Evolutionary conservation across 192 early-diverging fungal genomes (phyloP).

Genomic region (Rhizophagus prolifer): DNA sequence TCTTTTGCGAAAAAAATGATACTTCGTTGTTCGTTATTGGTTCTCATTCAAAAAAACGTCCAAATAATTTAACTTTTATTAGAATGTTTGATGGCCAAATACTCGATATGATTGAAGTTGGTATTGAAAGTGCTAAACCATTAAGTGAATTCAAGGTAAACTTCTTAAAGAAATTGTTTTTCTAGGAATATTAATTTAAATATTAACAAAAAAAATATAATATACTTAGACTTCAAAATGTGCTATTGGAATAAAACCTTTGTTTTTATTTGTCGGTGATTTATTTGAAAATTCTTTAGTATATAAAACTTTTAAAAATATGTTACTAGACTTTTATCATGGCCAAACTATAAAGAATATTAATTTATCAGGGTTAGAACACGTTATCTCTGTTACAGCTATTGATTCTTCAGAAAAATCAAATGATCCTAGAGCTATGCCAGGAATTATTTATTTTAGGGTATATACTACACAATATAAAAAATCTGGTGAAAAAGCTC

Average conservation of each 20-base stretch:
- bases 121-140: constrained; percentile 67
- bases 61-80: constrained; percentile 87
- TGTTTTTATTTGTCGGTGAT: constrained; percentile 89
- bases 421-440: constrained; percentile 47
- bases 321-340: constrained; percentile 88
- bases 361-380: constrained; percentile 84
- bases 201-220: neutral
- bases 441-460: constrained; percentile 72
- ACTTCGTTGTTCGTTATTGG: constrained; percentile 87
- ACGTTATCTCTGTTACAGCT: constrained; percentile 84
- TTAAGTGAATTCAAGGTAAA: constrained; percentile 70
- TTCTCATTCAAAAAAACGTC: constrained; percentile 94
- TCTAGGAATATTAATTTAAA: too few relatives aligned
- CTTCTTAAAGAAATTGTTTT: neutral
- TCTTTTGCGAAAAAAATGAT: constrained; percentile 96
- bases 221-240: constrained; percentile 55
- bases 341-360: constrained; percentile 76
- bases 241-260: constrained; percentile 83
- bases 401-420: constrained; percentile 34
- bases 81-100: constrained; percentile 93
- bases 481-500: constrained; percentile 82
- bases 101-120: constrained; percentile 95
- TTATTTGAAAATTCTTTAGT: constrained; percentile 71
- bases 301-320: constrained; percentile 75
- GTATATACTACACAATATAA: constrained; percentile 82